A percentile compares a stretch with the other conserved stretches of the same genome.
phyloP scores from a whole-genome alignment of 1,139 yeast genomes.

The Yamadazyma spencermartinsiae region DNA sequence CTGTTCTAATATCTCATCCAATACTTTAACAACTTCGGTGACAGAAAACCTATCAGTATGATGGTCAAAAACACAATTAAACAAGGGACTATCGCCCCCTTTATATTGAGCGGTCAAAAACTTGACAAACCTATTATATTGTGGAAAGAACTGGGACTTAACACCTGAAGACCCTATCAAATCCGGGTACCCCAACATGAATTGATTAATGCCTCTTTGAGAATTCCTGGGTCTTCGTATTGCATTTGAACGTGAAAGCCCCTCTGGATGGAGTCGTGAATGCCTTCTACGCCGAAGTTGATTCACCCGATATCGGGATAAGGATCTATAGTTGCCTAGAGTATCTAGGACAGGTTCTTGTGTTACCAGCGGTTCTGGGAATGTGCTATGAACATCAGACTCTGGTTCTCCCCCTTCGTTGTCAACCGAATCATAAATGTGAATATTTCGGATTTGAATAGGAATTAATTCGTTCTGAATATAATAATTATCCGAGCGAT shows the following conservation, averaged over 20 bases:
- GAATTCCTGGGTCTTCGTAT: background rate
- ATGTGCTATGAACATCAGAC: background rate
- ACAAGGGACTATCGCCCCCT: background rate
- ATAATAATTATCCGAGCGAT: constrained; percentile 1
- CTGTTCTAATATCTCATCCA: background rate
- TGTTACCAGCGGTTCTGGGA: no score
- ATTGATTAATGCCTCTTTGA: no score
- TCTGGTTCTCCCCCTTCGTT: background rate
- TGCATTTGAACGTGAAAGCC: background rate
- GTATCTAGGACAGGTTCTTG: no score
- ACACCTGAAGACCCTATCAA: no score
- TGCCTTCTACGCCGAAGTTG: background rate
- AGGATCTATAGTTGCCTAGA: no score
- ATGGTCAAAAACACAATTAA: background rate
- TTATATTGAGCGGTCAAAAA: background rate
- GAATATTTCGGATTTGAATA: constrained; percentile 1
- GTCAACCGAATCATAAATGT: background rate
- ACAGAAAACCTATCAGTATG: background rate
- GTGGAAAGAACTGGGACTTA: background rate
- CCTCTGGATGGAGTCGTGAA: background rate
- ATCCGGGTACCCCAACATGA: no score
- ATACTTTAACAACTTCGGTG: background rate
- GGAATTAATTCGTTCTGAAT: constrained; percentile 1
- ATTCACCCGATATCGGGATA: background rate
- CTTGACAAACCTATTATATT: background rate